Percentiles rank a stretch among this genome's conserved stretches.
These are phyloP conservation scores for Cyberlindnera meyerae DNA, from an alignment of 805 yeast species.

Conservation along the genomic window DNA sequence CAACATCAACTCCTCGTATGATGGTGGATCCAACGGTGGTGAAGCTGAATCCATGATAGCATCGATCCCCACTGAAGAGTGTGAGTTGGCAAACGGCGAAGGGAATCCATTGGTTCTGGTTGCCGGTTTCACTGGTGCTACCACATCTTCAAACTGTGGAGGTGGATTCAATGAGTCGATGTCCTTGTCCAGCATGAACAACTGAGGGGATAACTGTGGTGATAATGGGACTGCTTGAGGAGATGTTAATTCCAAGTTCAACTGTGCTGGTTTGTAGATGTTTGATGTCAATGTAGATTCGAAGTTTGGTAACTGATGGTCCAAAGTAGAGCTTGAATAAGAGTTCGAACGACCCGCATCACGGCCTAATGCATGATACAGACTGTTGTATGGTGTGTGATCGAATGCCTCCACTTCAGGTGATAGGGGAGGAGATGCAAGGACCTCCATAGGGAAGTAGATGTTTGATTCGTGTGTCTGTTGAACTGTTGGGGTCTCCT, in stretches of 20 bases:
- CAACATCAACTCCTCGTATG: slow-evolving; percentile 28
- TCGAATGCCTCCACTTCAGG: slow-evolving; percentile 51
- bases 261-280: slow-evolving; percentile 49
- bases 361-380: slow-evolving; percentile 17
- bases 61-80: slow-evolving; percentile 11
- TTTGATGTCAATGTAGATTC: slow-evolving; percentile 38
- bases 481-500: slow-evolving; percentile 4
- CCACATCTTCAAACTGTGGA: slow-evolving; percentile 50
- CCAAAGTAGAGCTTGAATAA: slow-evolving; percentile 27
- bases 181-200: slow-evolving; percentile 39
- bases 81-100: not conserved
- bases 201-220: slow-evolving; percentile 40
- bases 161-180: slow-evolving; percentile 37
- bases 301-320: slow-evolving; percentile 27
- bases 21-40: slow-evolving; percentile 32
- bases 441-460: slow-evolving; percentile 35
- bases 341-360: slow-evolving; percentile 25
- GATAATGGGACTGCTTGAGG: slow-evolving; percentile 65
- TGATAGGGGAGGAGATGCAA: slow-evolving; percentile 45
- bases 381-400: slow-evolving; percentile 15
- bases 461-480: slow-evolving; percentile 32
- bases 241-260: slow-evolving; percentile 44
- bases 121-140: no score
- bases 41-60: slow-evolving; percentile 16
- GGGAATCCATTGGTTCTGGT: slow-evolving; percentile 1